Base-by-base conservation (phyloP, 805 yeast species). In the Yarrowia sp. region DNA sequence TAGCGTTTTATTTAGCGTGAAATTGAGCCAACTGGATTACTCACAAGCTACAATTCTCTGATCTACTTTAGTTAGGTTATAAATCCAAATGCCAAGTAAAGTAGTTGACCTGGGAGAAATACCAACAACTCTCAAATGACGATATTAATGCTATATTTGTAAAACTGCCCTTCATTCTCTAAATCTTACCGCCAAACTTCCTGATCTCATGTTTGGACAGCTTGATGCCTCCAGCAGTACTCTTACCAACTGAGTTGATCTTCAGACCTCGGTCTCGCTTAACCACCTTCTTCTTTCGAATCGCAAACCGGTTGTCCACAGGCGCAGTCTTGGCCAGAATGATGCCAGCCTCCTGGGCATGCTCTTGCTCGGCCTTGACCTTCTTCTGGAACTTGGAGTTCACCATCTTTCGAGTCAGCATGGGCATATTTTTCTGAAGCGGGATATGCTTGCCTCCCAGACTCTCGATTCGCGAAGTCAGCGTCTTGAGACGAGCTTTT, bases 311-410 rank as follows among this genome's bases (percentile, higher is more conserved):
- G 15, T 71, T 44, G 12, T 71, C 70, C 12, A 61, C 66, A 1
- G 66, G 66, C 13, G 55, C 66, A 1, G 66, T 61, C 34, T 84
- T 87, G 3, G 97, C 86, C 50, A 94, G 79, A n/a, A 95, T 84
- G 67, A 94, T 90, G 14, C 98, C 98, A 6, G 96, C 96, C 19
- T 94, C 94, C 70, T 81, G 84, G 9, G 99, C 98, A 63, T 91
- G 92, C 64, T 82, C 80, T 75, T 91, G 96, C 73, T 82, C 85
- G 72, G 84, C 84, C 30, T 79, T 75, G 55, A 61, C 84, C 70
- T 86, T 84, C 20, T 79, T 76, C 42, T 83, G 77, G 55, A 87
- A 84, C 53, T 87, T 83, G 42, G 81, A 78, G 33, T 91, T 80
- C 88, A 93, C 89, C 2, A 97, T 97, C 74, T 90, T 90, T 68